These are phyloP conservation scores for Jaltomata sinuosa DNA, from an alignment of 257 asterid genomes.

Conservation along the genomic window DNA sequence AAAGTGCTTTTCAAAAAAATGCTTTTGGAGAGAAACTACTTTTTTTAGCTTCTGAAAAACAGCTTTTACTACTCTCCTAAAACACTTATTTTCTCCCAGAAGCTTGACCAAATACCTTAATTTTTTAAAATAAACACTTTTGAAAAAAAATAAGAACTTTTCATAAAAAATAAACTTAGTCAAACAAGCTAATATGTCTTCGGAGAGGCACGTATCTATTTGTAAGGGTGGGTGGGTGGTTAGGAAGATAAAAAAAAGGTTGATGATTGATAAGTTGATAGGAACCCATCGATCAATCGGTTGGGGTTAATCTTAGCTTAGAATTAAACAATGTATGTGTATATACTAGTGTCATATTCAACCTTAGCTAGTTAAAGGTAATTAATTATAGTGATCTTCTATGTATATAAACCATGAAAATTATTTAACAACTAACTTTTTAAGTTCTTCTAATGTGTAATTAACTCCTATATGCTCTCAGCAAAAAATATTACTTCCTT, in stretches of 20 bases:
- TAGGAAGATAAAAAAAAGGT: too few relatives aligned
- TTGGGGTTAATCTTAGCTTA: constrained; percentile 38
- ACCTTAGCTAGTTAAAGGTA: neutral
- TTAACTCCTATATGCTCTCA: neutral
- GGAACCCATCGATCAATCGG: neutral
- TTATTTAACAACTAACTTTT: constrained; percentile 16
- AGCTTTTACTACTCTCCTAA: too few relatives aligned
- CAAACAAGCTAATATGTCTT: too few relatives aligned
- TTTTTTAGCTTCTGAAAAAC: too few relatives aligned
- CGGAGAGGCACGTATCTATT: neutral
- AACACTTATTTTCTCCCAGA: too few relatives aligned
- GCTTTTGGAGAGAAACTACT: too few relatives aligned
- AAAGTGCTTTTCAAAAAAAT: too few relatives aligned
- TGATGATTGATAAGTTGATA: neutral
- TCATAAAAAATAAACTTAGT: too few relatives aligned
- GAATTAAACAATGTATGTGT: constrained; percentile 41
- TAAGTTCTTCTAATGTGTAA: neutral
- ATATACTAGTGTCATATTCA: neutral
- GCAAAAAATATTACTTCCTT: neutral
- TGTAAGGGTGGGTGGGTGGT: neutral
- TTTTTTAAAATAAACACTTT: too few relatives aligned
- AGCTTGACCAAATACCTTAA: too few relatives aligned
- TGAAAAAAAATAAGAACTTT: too few relatives aligned
- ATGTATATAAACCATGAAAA: constrained; percentile 20
- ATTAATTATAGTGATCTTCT: neutral